These are phyloP conservation scores for Paracamarosporium sp. DNA, from an alignment of 2,329 filamentous ascomycete genomes.

Conservation along the genomic window DNA sequence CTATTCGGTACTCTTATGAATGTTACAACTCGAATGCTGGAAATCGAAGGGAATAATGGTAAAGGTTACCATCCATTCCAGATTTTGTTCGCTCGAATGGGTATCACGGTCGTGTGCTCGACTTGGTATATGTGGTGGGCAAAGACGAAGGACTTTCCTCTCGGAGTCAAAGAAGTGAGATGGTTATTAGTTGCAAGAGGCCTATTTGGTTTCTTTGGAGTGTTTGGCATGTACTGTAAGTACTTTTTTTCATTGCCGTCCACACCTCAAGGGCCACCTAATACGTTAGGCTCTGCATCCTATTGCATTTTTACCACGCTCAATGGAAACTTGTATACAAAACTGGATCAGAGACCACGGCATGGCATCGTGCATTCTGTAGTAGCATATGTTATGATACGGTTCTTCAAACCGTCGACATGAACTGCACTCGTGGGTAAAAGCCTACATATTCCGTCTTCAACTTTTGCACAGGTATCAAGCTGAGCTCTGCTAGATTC, in stretches of 20 bases:
- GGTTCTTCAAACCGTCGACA: no score
- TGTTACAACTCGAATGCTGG: conserved; percentile 76
- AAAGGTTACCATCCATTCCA: conserved; percentile 77
- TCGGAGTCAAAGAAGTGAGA: conserved; percentile 72
- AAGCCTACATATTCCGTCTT: conserved; percentile 4
- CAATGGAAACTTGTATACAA: conserved; percentile 18
- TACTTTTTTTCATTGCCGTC: conserved; percentile 5
- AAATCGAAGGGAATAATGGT: conserved; percentile 69
- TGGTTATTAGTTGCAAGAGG: conserved; percentile 73
- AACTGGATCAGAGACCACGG: neutral
- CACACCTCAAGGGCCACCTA: conserved; percentile 1
- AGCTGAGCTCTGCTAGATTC: conserved; percentile 54
- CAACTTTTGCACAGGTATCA: conserved; percentile 22
- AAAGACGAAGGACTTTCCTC: conserved; percentile 71
- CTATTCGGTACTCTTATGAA: conserved; percentile 89
- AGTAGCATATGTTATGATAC: no score
- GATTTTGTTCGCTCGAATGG: conserved; percentile 82
- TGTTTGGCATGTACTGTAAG: conserved; percentile 76
- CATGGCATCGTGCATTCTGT: no score
- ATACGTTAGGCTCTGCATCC: neutral
- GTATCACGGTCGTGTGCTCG: conserved; percentile 72
- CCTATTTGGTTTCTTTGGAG: conserved; percentile 74
- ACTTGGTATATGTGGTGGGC: conserved; percentile 76
- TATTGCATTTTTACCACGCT: conserved; percentile 1
- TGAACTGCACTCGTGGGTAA: no score